These are phyloP conservation scores for Davidsoniella australis DNA, from an alignment of 2,329 filamentous ascomycete species.

Conservation along the genomic window DNA sequence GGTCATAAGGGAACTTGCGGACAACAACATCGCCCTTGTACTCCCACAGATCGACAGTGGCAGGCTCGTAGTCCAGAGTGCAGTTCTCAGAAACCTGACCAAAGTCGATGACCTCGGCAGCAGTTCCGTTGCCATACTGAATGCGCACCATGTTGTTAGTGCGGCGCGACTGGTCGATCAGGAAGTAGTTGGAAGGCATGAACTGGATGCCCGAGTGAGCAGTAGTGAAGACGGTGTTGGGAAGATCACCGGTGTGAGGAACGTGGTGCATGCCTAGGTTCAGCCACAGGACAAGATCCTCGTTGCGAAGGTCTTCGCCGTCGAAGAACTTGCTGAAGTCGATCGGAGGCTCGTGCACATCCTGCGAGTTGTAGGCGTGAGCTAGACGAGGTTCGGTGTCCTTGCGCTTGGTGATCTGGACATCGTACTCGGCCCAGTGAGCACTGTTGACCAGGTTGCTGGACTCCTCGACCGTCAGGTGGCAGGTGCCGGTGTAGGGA, in stretches of 20 bases:
- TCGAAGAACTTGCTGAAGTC: slow-evolving; percentile 29
- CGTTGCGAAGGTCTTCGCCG: slow-evolving; percentile 12
- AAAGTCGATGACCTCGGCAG: slow-evolving; percentile 19
- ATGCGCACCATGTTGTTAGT: slow-evolving; percentile 21
- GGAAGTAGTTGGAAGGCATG: slow-evolving; percentile 19
- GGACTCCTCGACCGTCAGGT: slow-evolving; percentile 28
- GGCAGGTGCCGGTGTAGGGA: slow-evolving; percentile 20
- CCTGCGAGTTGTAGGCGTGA: slow-evolving; percentile 23
- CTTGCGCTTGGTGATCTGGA: slow-evolving; percentile 29
- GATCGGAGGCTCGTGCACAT: slow-evolving; percentile 24
- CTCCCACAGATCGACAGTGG: slow-evolving; percentile 17
- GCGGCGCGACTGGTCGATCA: slow-evolving; percentile 16
- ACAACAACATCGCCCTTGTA: slow-evolving; percentile 18
- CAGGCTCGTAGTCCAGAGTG: slow-evolving; percentile 17
- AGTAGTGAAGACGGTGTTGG: slow-evolving; percentile 20
- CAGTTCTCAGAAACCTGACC: slow-evolving; percentile 20
- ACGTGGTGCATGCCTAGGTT: slow-evolving; percentile 40
- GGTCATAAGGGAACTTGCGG: slow-evolving; percentile 14
- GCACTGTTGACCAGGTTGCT: slow-evolving; percentile 22
- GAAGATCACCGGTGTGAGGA: slow-evolving; percentile 26
- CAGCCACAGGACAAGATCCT: slow-evolving; percentile 33
- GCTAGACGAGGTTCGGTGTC: slow-evolving; percentile 21
- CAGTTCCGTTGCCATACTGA: slow-evolving; percentile 21
- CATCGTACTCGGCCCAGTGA: slow-evolving; percentile 26
- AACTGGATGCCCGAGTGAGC: slow-evolving; percentile 20